Base-by-base conservation (phyloP, 164 flowering plant species). In the Annona squamosa region DNA sequence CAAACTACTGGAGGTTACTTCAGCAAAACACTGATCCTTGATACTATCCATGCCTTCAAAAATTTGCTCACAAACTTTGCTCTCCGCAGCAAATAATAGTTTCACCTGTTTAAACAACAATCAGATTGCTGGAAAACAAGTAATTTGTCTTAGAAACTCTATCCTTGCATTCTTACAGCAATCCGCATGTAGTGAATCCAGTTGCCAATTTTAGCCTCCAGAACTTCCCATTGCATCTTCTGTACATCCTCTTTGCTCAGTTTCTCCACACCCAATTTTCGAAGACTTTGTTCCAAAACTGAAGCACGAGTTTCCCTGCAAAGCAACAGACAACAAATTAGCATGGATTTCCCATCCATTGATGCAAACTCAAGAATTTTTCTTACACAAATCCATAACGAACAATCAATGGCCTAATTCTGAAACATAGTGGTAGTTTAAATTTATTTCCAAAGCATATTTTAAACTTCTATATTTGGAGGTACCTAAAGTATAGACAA, bases 181-280 rank as follows among this genome's bases (percentile, higher is more conserved):
- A 92, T 90, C 16, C 94, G 87, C 97, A 94, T 89, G 79, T 77
- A 88, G 79, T 87, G 93, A 73, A 91, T 90, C 99, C 98, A 94
- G 63, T 85, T 90, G 75, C 97, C 98, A 76, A 94, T 92, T 78
- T 94, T 94, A 61, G 92, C 89, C 79, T 94, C 99, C 82, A 92
- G 77, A 81, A 84, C 91, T 77, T 94, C 99, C 99, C 99, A 94
- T 71, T 88, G 98, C 99, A 94, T 88, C 86, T 79, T 94, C 77
- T 94, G 98, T 59, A 92, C 98, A 80, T 92, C 99, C 45, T 94
- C 99, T 84, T 89, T 94, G 74, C 85, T 81, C 65, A 92, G 92
- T 74, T 82, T 91, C 73, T 94, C 98, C 43, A 94, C 98, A 46
- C 99, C 99, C 48, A 95, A 79, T 77, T 95, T 95, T 70, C 82